Conservation (phyloP, 2,329 filamentous ascomycete species). For the Corinectria fuckeliana region DNA sequence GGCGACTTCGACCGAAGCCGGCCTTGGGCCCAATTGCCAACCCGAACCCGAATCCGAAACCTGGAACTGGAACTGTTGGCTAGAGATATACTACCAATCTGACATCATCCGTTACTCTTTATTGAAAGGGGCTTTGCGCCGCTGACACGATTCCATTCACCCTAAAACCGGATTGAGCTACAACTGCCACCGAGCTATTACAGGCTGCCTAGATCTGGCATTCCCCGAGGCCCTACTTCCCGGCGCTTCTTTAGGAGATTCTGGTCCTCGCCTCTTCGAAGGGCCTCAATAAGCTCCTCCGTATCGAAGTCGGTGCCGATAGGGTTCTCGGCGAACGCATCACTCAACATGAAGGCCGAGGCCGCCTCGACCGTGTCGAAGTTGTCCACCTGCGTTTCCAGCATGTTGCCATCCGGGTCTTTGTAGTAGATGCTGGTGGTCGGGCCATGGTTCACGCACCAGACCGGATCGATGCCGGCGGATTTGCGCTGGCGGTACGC, state of each 20-base stretch:
- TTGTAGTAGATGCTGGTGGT: slow-evolving; percentile 17
- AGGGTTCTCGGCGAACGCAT: slow-evolving; percentile 2
- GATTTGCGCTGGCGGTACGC: neutral
- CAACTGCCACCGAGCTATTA: too few species aligned
- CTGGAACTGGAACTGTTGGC: too few species aligned
- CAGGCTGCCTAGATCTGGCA: neutral
- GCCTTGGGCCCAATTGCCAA: too few species aligned
- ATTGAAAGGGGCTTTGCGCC: too few species aligned
- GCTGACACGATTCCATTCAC: too few species aligned
- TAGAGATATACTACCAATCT: too few species aligned
- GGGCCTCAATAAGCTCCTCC: neutral
- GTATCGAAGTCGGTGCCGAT: slow-evolving; percentile 12
- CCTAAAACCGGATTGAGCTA: too few species aligned
- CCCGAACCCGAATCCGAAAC: too few species aligned
- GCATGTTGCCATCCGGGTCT: slow-evolving; percentile 12
- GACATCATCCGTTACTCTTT: too few species aligned
- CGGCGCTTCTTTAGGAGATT: neutral
- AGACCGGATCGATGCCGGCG: neutral
- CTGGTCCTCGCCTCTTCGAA: neutral
- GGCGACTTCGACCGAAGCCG: too few species aligned
- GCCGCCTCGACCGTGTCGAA: slow-evolving; percentile 11
- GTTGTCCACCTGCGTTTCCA: slow-evolving; percentile 17
- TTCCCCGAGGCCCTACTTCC: neutral
- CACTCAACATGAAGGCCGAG: neutral
- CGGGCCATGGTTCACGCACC: slow-evolving; percentile 16